These are phyloP conservation scores for Penicillium cosmopolitanum DNA, from an alignment of 495 filamentous ascomycete genomes.

Conservation along the genomic window DNA sequence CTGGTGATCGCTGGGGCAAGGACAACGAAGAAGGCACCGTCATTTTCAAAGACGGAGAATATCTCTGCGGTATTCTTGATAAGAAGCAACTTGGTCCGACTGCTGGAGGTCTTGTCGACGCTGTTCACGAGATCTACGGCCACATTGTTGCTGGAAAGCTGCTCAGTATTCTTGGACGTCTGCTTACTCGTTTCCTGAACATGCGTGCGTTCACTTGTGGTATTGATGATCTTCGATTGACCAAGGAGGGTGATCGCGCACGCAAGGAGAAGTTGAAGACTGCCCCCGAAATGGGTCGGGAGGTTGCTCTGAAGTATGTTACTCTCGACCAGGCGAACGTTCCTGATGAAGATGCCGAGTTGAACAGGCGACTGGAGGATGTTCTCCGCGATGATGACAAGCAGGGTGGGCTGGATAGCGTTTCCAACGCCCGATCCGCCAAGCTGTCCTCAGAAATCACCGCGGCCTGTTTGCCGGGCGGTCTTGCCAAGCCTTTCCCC, in stretches of 20 bases:
- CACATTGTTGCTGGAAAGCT: constrained; percentile 81
- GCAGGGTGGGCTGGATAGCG: constrained; percentile 81
- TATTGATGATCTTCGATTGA: constrained; percentile 93
- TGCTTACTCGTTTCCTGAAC: constrained; percentile 86
- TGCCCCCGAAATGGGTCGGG: constrained; percentile 73
- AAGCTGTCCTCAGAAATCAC: constrained; percentile 81
- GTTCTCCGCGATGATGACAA: constrained; percentile 90
- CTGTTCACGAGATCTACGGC: constrained; percentile 92
- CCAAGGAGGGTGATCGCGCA: constrained; percentile 72
- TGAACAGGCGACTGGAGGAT: constrained; percentile 79
- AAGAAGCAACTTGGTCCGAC: constrained; percentile 93
- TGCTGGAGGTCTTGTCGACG: constrained; percentile 85
- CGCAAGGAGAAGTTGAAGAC: constrained; percentile 71
- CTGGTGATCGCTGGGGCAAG: constrained; percentile 75
- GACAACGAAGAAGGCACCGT: constrained; percentile 76
- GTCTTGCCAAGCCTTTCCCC: constrained; percentile 89
- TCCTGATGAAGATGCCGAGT: constrained; percentile 64
- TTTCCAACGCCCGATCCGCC: constrained; percentile 73
- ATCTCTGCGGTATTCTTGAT: constrained; percentile 89
- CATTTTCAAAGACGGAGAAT: constrained; percentile 82
- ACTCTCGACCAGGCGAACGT: constrained; percentile 70
- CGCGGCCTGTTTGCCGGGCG: constrained; percentile 72
- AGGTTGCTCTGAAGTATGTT: constrained; percentile 89
- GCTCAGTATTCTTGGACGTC: constrained; percentile 83
- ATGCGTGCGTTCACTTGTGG: constrained; percentile 97